Conservation (phyloP, 208 protist species). For the Crithidia sp. region DNA sequence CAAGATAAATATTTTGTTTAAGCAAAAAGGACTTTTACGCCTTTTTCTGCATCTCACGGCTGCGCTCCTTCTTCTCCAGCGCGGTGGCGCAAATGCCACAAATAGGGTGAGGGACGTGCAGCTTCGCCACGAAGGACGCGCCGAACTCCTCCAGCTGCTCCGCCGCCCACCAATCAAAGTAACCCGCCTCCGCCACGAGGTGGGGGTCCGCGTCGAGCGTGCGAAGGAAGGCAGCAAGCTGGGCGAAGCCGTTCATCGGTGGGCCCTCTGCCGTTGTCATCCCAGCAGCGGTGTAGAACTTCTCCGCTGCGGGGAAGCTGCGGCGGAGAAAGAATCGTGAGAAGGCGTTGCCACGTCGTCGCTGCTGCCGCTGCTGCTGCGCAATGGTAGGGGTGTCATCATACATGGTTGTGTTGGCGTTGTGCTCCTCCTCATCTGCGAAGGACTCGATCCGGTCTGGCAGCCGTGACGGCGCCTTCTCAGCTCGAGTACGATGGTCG, state of each 20-base stretch:
- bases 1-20: too few species aligned
- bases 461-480: neutral
- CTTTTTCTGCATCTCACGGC: neutral
- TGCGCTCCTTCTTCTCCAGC: constrained; percentile 16
- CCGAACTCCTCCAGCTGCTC: constrained; percentile 18
- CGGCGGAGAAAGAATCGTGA: constrained; percentile 15
- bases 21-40: neutral
- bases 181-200: constrained; percentile 15
- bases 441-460: neutral
- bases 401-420: neutral
- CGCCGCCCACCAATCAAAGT: constrained; percentile 28
- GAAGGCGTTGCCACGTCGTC: constrained; percentile 1
- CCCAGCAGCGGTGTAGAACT: neutral
- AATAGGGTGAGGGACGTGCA: constrained; percentile 17
- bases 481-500: neutral
- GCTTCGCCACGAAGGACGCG: constrained; percentile 3
- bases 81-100: constrained; percentile 24
- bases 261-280: neutral
- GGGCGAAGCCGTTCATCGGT: constrained; percentile 27
- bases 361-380: too few species aligned
- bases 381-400: too few species aligned
- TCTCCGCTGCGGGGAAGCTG: neutral
- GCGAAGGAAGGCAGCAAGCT: constrained; percentile 28
- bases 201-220: constrained; percentile 17
- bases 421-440: neutral